Base-by-base conservation (phyloP, 768 basidiomycete species). In the Termitomyces sp. region DNA sequence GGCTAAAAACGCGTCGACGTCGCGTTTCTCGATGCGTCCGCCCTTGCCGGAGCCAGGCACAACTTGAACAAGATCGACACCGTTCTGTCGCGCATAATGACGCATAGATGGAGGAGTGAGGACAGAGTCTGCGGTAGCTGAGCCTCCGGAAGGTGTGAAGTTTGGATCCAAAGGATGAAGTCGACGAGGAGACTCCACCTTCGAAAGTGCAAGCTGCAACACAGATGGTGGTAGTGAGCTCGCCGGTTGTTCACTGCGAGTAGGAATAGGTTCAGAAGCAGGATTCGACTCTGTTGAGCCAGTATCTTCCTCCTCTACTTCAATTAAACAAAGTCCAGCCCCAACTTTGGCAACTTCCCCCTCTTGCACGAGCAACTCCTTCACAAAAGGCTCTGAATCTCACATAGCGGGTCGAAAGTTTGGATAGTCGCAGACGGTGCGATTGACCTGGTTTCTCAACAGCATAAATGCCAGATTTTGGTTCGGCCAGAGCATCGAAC, bases 291-390 rank as follows among this genome's bases (percentile, higher is more conserved):
- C 70, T 0, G 35, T 16, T n/a, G 58, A 20, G 1, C 15, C n/a
- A 20, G 58, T 63, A 0, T 50, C 72, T 48, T 88, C 89, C n/a
- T n/a, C n/a, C 15, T 90, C 88, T n/a, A 87, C 87, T 66, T 94
- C 91, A 55, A 95, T 92, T 12, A 87, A 66, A 71, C 92, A 95
- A 2, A 95, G 78, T 11, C 85, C 86, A 22, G 82, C 75, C 36
- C 94, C 92, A 18, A 94, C 93, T 69, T 92, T 92, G 20, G 91
- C 91, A 18, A 94, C 81, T 69, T 92, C 84, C n/a, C 93, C 93
- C 70, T 92, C 91, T 64, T 87, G 75, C 18, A 93, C 91, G 1
- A 92, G 78, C 7, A 94, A 73, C 64, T 90, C 81, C 63, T 82
- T 86, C 51, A 95, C 76, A 36, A 86, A n/a, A n/a, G n/a, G 63